Evolutionary conservation across 2,329 filamentous ascomycete species (phyloP), one percentile per base, ranked within the genome.

Genomic region (Furcasterigmium sp.): DNA sequence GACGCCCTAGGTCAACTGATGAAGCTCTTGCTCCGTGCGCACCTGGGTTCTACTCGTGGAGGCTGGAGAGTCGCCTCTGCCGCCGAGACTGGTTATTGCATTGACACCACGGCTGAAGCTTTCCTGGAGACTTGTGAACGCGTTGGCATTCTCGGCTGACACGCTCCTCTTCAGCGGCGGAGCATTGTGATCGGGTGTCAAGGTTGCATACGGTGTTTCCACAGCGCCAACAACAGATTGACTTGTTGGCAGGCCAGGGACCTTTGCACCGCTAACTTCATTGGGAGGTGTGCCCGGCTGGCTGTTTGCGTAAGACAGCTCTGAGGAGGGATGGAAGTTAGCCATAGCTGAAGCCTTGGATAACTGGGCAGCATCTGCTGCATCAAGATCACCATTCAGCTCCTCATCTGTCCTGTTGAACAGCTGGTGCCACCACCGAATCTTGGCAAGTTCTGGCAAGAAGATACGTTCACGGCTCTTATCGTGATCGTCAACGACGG

Each of bases 361-460:
- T 56, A 45, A 68, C 45, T 75, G 74, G 7, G 73, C 73, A 4
- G 73, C 70, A 14, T 75, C 73, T 3, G 73, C 75, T 7, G 71
- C 68, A 53, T 80, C 73, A 10, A 80, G 65, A 28, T 76, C 70
- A 0, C 79, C 80, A 55, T 98, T 98, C 91, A 98, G 97, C 60
- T 98, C 93, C 42, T 85, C 80, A 53, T 96, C 88, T 3, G 83
- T 83, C 25, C 91, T 80, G 37, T 89, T 88, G 64, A 96, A 98
- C 1, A 85, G 68, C 56, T 93, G 87, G 51, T 84, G 76, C 93
- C 93, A 98, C 93, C 93, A 98, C 47, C 89, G 78, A n/a, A 93
- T 78, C 48, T 94, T 84, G 11, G 78, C 78, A 1, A 85, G 69
- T 3, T 78, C 75, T 1, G 93, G 91, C 51, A 97, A 86, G 13